phyloP scores from a whole-genome alignment of 768 basidiomycete species.

The Rhizopogon rudus region DNA sequence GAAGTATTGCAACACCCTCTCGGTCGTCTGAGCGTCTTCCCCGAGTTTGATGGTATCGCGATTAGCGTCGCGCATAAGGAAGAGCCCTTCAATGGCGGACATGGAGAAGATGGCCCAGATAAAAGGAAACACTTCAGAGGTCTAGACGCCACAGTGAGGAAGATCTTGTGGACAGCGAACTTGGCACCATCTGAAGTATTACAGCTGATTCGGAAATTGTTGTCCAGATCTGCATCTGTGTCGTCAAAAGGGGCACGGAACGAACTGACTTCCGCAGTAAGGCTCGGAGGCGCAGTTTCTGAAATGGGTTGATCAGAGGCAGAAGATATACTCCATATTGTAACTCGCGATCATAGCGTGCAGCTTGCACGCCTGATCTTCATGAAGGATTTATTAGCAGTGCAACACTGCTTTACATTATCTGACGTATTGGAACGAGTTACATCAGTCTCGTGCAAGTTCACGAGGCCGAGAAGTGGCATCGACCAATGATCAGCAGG shows the following conservation, averaged over 20 bases:
- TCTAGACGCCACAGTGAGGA: too few species aligned
- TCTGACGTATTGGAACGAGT: not conserved
- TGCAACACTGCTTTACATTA: not conserved
- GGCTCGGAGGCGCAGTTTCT: too few species aligned
- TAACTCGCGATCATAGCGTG: too few species aligned
- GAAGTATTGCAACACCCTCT: constrained; percentile 29
- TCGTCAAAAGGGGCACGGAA: constrained; percentile 34
- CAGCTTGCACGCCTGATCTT: too few species aligned
- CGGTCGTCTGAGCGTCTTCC: constrained; percentile 28
- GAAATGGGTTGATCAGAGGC: too few species aligned
- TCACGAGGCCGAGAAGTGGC: not conserved
- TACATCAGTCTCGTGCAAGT: not conserved
- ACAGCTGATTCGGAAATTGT: too few species aligned
- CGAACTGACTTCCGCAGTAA: too few species aligned
- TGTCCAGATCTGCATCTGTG: constrained; percentile 34
- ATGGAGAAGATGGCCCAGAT: constrained; percentile 22
- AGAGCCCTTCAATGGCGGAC: constrained; percentile 21
- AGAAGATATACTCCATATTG: too few species aligned
- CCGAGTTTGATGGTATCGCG: constrained; percentile 24
- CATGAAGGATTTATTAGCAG: not conserved
- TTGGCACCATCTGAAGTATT: too few species aligned
- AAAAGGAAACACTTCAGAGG: constrained; percentile 28
- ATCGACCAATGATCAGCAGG: not conserved
- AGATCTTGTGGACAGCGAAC: too few species aligned
- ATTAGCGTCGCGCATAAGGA: constrained; percentile 16